Conservation (phyloP, 2,329 filamentous ascomycete genomes). For the Colletotrichum cuscutae region DNA sequence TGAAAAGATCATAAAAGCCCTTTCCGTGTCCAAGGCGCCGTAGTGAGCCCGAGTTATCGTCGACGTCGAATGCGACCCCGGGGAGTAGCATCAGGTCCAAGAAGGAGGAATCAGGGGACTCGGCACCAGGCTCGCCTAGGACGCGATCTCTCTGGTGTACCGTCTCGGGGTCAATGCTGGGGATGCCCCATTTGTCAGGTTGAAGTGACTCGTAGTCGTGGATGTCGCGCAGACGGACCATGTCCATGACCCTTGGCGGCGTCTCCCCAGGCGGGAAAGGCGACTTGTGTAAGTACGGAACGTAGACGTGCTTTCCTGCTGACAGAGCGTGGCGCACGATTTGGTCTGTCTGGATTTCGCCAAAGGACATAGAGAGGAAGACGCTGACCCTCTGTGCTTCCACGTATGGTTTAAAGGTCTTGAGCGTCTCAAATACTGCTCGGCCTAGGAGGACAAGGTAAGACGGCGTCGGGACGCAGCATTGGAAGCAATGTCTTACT, state of each 20-base stretch:
- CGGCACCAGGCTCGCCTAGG: conserved; percentile 70
- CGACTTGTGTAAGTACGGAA: conserved; percentile 85
- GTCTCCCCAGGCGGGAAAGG: conserved; percentile 58
- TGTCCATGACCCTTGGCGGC: conserved; percentile 85
- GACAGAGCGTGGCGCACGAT: conserved; percentile 85
- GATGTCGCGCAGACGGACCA: conserved; percentile 81
- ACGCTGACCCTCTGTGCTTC: conserved; percentile 82
- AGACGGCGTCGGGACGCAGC: too few species aligned
- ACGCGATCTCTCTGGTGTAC: conserved; percentile 76
- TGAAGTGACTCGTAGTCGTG: conserved; percentile 82
- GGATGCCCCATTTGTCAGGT: conserved; percentile 92
- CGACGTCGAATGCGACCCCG: conserved; percentile 87
- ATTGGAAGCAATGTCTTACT: conserved; percentile 64
- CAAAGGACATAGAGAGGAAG: conserved; percentile 91
- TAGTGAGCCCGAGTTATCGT: conserved; percentile 62
- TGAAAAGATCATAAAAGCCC: conserved; percentile 96
- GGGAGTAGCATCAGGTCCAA: conserved; percentile 92
- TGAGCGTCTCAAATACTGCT: conserved; percentile 71
- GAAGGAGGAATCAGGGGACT: conserved; percentile 41
- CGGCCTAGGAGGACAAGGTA: conserved; percentile 61
- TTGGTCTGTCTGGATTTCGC: conserved; percentile 84
- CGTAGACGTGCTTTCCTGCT: conserved; percentile 85
- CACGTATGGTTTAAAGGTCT: conserved; percentile 77
- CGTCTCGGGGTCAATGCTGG: conserved; percentile 77
- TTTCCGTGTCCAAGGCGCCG: conserved; percentile 91